Conservation (phyloP, 139 green algal genomes). For the Auxenochlorella pyrenoidosa region DNA sequence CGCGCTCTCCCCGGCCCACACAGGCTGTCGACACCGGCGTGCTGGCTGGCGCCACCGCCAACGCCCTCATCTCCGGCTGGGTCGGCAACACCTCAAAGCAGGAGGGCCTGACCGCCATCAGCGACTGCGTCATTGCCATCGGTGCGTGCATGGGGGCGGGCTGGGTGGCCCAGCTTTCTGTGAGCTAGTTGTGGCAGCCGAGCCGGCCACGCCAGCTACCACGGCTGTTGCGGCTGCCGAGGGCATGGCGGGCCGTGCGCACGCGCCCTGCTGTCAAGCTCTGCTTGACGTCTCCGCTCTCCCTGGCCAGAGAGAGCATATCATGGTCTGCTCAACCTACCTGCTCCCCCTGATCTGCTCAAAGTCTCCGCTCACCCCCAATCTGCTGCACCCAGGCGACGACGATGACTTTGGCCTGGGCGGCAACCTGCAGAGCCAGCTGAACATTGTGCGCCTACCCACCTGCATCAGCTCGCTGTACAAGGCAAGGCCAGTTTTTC, state of each 20-base stretch:
- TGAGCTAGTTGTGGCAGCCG: no score
- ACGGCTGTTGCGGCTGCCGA: no score
- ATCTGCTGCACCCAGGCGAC: neutral
- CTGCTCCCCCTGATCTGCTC: no score
- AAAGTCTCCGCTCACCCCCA: no score
- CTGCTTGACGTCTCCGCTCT: no score
- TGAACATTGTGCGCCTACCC: conserved; percentile 6
- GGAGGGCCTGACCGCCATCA: neutral
- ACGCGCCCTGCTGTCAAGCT: no score
- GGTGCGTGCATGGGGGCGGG: neutral
- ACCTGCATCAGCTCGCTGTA: neutral
- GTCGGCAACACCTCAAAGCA: conserved; percentile 8
- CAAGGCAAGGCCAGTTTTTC: neutral
- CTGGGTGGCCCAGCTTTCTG: no score
- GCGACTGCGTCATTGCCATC: neutral
- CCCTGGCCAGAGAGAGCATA: no score
- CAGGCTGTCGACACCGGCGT: conserved; percentile 1
- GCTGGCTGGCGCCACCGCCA: conserved; percentile 3
- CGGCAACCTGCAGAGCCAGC: conserved; percentile 4
- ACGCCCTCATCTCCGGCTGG: neutral
- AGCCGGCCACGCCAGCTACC: no score
- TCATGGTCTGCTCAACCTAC: no score
- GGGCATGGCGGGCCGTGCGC: no score
- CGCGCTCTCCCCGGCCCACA: no score
- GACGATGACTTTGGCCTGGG: conserved; percentile 5